Base-by-base conservation (phyloP, 306 rosid species). In the Inga oerstediana region DNA sequence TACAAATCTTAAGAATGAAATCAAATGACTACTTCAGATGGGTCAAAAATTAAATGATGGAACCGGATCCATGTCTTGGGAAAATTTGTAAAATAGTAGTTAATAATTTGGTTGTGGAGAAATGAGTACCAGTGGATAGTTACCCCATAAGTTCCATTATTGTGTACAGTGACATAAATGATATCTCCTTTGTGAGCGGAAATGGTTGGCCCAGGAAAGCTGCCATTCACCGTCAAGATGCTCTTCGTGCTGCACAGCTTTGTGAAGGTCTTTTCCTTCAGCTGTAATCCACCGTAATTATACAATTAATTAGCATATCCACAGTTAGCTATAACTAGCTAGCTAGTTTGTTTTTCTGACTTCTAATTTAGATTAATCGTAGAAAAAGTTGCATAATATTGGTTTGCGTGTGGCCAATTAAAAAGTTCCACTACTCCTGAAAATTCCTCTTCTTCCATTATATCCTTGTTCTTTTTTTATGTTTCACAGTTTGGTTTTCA, bases 161-260 rank as follows among this genome's bases (percentile, higher is more conserved):
- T 85, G 17, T 81, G 32, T 19, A 88, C 91, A 64, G 87, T 59
- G 41, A 90, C 88, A 64, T 15, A 44, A 76, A 88, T 44, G 5
- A 85, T 88, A 17, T 90, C 85, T 78, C 93, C 93, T 19, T 30
- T 52, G 51, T 54, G 73, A 71, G 13, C 91, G 17, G 41, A 76
- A 10, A 90, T 59, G 19, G 90, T 78, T 72, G 90, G 93, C 61
- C 91, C 56, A 3, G 88, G 88, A 30, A 64, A 64, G 39, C 69
- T 64, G 4, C 69, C 69, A 64, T 64, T 64, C 39, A 88, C 89
- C 0, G 93, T 88, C 74, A 90, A 54, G 48, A 86, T 90, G 70
- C 56, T 86, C 83, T 90, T 88, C 62, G 86, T 86, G 59, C 86
- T 79, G 81, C 90, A 90, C 27, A 67, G 37, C 72, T 67, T 67